Evolutionary conservation across 2,329 filamentous ascomycete species (phyloP).

Genomic region (Plenodomus lindquistii): DNA sequence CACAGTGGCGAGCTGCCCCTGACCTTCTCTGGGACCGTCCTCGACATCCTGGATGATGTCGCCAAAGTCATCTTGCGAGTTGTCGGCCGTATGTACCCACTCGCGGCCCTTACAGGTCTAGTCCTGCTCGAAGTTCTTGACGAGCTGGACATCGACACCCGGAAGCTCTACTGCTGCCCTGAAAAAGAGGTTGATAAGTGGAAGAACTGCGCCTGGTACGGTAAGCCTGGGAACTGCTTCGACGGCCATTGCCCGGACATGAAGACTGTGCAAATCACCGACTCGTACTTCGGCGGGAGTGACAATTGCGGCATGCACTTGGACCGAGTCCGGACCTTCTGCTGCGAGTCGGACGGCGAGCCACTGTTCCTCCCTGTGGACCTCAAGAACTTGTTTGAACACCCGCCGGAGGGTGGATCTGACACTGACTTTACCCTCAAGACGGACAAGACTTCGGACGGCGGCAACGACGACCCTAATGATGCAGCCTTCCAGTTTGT

Average conservation of each 20-base stretch:
- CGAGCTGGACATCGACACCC: slow-evolving; percentile 1
- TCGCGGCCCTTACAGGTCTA: not conserved
- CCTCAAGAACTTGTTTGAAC: slow-evolving; percentile 42
- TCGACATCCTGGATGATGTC: slow-evolving; percentile 2
- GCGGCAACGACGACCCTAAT: slow-evolving; percentile 21
- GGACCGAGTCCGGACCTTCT: slow-evolving; percentile 34
- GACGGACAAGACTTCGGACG: slow-evolving; percentile 16
- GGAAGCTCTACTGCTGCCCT: slow-evolving; percentile 35
- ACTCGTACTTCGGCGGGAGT: slow-evolving; percentile 6
- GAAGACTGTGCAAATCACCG: slow-evolving; percentile 31
- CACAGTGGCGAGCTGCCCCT: slow-evolving; percentile 6
- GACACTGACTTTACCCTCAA: slow-evolving; percentile 32
- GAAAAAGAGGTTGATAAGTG: slow-evolving; percentile 27
- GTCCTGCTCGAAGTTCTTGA: slow-evolving; percentile 1
- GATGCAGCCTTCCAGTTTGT: slow-evolving; percentile 41
- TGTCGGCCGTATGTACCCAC: too few species aligned
- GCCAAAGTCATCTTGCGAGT: not conserved
- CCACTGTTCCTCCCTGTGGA: slow-evolving; percentile 44
- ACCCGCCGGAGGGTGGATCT: slow-evolving; percentile 38
- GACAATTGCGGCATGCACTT: slow-evolving; percentile 16
- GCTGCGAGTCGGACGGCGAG: slow-evolving; percentile 35
- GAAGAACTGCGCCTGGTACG: slow-evolving; percentile 45
- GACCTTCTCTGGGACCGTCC: slow-evolving; percentile 8
- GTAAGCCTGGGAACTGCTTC: slow-evolving; percentile 33
- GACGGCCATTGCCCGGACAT: slow-evolving; percentile 38